Percentiles rank a stretch among this genome's conserved stretches.
These are phyloP conservation scores for Thymus mandschuricus DNA, from an alignment of 257 asterid species.

Conservation along the genomic window DNA sequence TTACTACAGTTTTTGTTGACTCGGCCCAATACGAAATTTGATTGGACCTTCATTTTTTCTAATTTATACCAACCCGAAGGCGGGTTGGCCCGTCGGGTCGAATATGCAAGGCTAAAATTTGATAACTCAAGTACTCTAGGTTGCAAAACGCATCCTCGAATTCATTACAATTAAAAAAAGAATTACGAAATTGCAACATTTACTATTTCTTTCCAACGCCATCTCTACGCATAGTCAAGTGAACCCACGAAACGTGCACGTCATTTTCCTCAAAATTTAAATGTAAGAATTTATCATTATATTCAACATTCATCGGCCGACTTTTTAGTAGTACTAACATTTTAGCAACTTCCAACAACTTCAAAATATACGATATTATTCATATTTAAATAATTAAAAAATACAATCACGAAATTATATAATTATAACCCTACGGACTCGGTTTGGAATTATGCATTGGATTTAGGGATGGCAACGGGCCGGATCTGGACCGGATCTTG, in stretches of 20 bases:
- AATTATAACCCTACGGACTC: not conserved
- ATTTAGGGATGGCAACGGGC: no score
- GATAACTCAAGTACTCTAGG: no score
- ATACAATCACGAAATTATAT: not conserved
- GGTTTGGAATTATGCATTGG: not conserved
- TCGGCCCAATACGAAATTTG: no score
- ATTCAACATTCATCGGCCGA: slow-evolving; percentile 6
- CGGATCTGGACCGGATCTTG: no score
- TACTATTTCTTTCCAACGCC: slow-evolving; percentile 13
- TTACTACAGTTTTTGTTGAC: no score
- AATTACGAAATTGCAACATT: not conserved
- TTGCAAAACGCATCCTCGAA: no score
- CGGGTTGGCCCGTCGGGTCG: no score
- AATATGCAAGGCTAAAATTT: no score
- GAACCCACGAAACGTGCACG: slow-evolving; percentile 17
- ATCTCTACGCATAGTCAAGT: not conserved
- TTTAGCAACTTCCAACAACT: slow-evolving; percentile 8
- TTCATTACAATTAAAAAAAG: not conserved
- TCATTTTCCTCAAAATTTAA: slow-evolving; percentile 13
- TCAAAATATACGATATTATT: not conserved
- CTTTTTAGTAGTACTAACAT: not conserved
- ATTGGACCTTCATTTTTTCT: no score
- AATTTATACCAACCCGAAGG: no score
- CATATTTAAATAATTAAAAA: not conserved
- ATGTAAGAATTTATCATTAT: not conserved